Evolutionary conservation across 768 basidiomycete species (phyloP).

Genomic region (Collybia nuda): DNA sequence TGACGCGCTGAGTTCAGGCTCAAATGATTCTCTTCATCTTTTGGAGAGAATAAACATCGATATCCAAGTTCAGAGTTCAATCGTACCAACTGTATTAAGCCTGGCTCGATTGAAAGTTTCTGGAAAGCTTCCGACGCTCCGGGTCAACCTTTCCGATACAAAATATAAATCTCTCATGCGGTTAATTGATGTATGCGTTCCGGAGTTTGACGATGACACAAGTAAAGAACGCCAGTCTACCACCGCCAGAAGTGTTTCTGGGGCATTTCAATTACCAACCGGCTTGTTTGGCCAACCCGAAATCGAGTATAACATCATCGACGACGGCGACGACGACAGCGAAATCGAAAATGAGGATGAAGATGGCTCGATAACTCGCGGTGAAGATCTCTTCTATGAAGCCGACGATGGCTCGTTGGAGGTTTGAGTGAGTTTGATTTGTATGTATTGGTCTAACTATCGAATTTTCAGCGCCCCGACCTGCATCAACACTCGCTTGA

Average conservation of each 20-base stretch:
- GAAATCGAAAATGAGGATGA: constrained; percentile 34
- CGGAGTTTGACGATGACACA: constrained; percentile 60
- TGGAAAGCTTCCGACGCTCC: constrained; percentile 83
- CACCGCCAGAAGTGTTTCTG: constrained; percentile 22
- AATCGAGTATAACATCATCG: constrained; percentile 70
- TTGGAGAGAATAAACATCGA: constrained; percentile 91
- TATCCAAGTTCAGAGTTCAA: constrained; percentile 88
- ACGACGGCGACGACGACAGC: constrained; percentile 45
- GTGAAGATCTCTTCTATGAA: constrained; percentile 68
- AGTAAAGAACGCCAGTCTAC: constrained; percentile 12
- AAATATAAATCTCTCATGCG: constrained; percentile 94
- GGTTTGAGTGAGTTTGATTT: constrained; percentile 33
- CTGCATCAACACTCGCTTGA: constrained; percentile 70
- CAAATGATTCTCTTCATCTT: constrained; percentile 70
- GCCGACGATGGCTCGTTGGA: constrained; percentile 60
- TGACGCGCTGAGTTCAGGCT: constrained; percentile 65
- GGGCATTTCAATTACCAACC: constrained; percentile 50
- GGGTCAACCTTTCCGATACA: constrained; percentile 86
- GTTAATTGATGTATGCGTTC: constrained; percentile 87
- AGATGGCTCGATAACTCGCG: constrained; percentile 16
- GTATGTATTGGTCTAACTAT: not conserved
- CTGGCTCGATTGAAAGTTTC: constrained; percentile 89
- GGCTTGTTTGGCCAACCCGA: constrained; percentile 53
- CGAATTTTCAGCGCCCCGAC: constrained; percentile 32
- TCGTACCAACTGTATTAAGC: constrained; percentile 79